phyloP scores from a whole-genome alignment of 768 basidiomycete genomes.

The Clitopilus hobsonii region DNA sequence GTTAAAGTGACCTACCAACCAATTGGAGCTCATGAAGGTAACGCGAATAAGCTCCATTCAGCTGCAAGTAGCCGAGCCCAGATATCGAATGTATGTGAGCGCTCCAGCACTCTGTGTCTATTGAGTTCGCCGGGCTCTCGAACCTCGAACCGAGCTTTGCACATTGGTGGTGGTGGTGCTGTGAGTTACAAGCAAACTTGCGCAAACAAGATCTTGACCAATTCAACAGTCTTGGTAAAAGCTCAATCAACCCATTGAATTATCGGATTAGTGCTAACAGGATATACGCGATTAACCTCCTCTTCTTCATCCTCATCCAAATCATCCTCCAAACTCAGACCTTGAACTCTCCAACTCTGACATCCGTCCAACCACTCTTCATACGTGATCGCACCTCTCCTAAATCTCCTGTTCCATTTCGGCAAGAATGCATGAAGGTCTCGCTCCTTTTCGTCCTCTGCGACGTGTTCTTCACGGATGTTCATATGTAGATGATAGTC shows the following conservation, averaged over 20 bases:
- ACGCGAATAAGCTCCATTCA: no score
- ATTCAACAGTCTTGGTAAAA: no score
- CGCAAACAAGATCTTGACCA: no score
- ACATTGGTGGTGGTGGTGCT: no score
- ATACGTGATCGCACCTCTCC: not conserved
- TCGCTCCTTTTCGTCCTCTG: not conserved
- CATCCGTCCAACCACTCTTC: not conserved
- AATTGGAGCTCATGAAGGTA: no score
- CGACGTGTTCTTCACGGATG: not conserved
- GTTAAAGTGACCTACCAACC: no score
- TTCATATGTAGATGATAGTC: not conserved
- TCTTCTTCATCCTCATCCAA: not conserved
- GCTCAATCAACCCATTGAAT: not conserved
- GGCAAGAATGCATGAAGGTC: not conserved
- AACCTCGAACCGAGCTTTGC: no score
- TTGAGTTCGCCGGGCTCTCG: no score
- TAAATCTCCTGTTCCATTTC: not conserved
- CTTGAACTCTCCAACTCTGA: not conserved
- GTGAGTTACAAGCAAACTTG: no score
- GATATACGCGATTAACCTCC: not conserved
- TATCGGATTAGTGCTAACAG: not conserved
- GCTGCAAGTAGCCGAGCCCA: no score
- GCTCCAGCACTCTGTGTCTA: no score
- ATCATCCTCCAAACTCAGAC: not conserved
- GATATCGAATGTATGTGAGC: no score